These are phyloP conservation scores for Berkeleyomyces rouxiae DNA, from an alignment of 2,329 filamentous ascomycete genomes.

Conservation along the genomic window DNA sequence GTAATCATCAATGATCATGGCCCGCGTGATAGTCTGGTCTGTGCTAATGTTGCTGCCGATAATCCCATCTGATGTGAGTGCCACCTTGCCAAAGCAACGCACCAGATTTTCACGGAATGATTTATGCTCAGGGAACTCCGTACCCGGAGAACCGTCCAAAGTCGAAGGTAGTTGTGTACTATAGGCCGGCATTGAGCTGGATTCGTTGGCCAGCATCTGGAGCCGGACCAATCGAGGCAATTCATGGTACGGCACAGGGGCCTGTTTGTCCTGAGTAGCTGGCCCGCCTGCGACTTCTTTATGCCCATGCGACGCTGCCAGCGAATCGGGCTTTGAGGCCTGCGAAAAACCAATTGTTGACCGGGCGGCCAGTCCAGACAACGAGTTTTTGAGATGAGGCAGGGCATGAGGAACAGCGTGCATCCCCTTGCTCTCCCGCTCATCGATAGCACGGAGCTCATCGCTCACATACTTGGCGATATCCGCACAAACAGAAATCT, in stretches of 20 bases:
- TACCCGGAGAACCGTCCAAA: not conserved
- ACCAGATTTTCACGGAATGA: not conserved
- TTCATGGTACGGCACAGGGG: not conserved
- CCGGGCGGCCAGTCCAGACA: too few species aligned
- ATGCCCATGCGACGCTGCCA: not conserved
- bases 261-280: not conserved
- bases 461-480: not conserved
- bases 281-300: not conserved
- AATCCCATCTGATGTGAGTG: not conserved
- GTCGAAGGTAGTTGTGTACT: not conserved
- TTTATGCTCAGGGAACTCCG: conserved; percentile 1
- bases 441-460: conserved; percentile 2
- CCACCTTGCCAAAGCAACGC: not conserved
- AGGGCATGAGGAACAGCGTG: not conserved
- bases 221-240: not conserved
- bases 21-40: not conserved
- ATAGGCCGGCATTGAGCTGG: not conserved
- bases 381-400: too few species aligned
- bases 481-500: conserved; percentile 6
- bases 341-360: not conserved
- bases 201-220: not conserved
- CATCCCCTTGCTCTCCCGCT: not conserved
- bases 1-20: conserved; percentile 2
- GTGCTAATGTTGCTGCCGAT: not conserved
- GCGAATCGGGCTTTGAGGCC: not conserved